phyloP scores from a whole-genome alignment of 192 early-diverging fungal species.

The Coemansia sp. region DNA sequence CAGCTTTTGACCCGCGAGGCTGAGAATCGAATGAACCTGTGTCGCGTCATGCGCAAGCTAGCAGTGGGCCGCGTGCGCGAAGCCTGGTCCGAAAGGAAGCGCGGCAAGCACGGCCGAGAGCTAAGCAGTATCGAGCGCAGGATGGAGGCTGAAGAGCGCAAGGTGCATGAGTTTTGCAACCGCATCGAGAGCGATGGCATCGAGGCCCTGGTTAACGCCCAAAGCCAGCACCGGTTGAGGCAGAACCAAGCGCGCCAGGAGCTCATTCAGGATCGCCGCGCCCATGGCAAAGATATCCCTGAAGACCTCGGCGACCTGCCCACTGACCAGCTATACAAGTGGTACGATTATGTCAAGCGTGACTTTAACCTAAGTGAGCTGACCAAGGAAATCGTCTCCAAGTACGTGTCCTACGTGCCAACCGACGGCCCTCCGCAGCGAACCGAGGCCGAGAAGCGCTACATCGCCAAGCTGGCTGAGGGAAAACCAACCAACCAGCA shows the following conservation, averaged over 20 bases:
- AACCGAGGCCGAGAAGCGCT: conserved; percentile 37
- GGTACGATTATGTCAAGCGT: conserved; percentile 36
- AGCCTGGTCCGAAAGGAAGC: conserved; percentile 12
- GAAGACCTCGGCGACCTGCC: conserved; percentile 10
- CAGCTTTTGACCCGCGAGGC: conserved; percentile 24
- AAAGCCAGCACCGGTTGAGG: conserved; percentile 7
- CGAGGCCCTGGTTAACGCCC: conserved; percentile 26
- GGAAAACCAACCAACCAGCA: conserved; percentile 20
- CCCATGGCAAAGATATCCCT: conserved; percentile 23
- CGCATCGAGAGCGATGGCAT: conserved; percentile 33
- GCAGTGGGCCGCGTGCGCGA: conserved; percentile 41
- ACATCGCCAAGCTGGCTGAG: conserved; percentile 24
- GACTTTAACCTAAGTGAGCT: conserved; percentile 36
- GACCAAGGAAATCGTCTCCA: conserved; percentile 30
- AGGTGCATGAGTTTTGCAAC: conserved; percentile 42
- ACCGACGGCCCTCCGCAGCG: conserved; percentile 26
- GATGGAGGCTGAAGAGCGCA: conserved; percentile 37
- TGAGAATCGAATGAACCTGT: conserved; percentile 35
- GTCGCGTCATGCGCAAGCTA: conserved; percentile 46
- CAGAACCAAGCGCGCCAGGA: conserved; percentile 20
- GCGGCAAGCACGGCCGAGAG: conserved; percentile 38
- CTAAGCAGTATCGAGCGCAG: conserved; percentile 29
- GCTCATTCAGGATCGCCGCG: conserved; percentile 31
- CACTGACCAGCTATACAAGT: conserved; percentile 12
- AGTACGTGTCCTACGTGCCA: conserved; percentile 41